A percentile compares a stretch with the other conserved stretches of the same genome.
phyloP scores from a whole-genome alignment of 2,329 filamentous ascomycete genomes.

The Xylaria hypoxylon region DNA sequence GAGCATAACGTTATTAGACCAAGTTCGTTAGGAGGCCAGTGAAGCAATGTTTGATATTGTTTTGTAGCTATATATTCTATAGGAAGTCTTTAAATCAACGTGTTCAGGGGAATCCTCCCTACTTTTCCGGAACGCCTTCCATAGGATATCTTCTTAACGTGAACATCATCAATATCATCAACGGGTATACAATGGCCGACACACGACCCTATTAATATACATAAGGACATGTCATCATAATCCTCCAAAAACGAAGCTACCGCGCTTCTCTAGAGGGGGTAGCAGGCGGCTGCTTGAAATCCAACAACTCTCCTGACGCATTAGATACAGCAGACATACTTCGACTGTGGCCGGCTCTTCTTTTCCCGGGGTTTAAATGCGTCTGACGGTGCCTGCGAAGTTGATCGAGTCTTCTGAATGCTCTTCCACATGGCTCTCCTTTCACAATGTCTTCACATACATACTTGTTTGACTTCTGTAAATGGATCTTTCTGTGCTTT shows the following conservation, averaged over 20 bases:
- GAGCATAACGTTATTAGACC: not conserved
- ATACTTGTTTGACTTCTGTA: constrained; percentile 61
- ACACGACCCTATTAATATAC: not conserved
- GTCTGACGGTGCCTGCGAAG: constrained; percentile 58
- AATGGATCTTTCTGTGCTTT: constrained; percentile 73
- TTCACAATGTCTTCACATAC: constrained; percentile 55
- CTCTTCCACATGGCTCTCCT: constrained; percentile 62
- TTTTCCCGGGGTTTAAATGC: constrained; percentile 52
- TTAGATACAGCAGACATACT: constrained; percentile 21
- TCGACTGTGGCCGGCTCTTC: constrained; percentile 16
- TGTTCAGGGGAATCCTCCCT: not conserved
- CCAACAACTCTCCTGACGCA: constrained; percentile 9
- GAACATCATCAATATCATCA: not conserved
- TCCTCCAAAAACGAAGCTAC: constrained; percentile 2
- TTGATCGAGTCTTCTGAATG: constrained; percentile 71
- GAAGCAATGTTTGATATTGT: not conserved
- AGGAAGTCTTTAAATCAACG: not conserved
- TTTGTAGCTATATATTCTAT: not conserved
- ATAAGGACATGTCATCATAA: not conserved
- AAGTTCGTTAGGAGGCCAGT: not conserved
- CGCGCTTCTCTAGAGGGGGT: not conserved
- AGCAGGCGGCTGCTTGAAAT: not conserved
- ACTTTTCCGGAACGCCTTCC: not conserved
- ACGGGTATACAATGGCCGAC: not conserved
- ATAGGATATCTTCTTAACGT: constrained; percentile 1